Evolutionary conservation across 805 yeast species (phyloP).

Genomic region (Lipomyces yamadae): DNA sequence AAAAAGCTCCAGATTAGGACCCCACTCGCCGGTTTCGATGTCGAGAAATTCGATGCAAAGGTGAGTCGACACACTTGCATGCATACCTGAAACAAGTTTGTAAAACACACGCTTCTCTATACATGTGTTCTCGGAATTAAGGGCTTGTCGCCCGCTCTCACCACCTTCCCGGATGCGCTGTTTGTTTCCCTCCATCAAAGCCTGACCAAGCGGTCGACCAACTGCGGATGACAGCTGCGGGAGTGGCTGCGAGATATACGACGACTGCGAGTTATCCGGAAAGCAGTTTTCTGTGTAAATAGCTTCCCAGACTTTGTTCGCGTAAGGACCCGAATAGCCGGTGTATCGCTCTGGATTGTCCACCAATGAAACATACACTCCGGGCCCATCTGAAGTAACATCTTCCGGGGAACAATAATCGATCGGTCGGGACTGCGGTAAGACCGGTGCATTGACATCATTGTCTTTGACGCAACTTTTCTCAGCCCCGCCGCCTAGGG

Average conservation of each 20-base stretch:
- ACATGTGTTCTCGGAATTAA: constrained; percentile 61
- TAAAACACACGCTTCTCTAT: constrained; percentile 87
- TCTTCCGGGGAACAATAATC: constrained; percentile 53
- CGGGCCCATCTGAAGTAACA: constrained; percentile 42
- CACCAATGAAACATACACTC: constrained; percentile 79
- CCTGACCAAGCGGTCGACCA: constrained; percentile 34
- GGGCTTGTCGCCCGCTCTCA: constrained; percentile 41
- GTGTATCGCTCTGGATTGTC: constrained; percentile 96
- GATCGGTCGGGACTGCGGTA: constrained; percentile 69
- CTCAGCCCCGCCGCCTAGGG: constrained; percentile 45
- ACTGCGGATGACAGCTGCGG: constrained; percentile 1
- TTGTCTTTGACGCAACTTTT: constrained; percentile 39
- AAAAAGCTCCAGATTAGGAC: constrained; percentile 79
- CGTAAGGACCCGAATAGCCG: constrained; percentile 92
- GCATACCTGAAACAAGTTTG: constrained; percentile 88
- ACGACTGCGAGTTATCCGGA: constrained; percentile 44
- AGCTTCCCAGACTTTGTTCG: constrained; percentile 89
- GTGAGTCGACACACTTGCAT: constrained; percentile 93
- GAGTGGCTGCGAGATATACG: neutral
- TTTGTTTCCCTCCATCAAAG: constrained; percentile 36
- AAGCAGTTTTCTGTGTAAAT: constrained; percentile 93
- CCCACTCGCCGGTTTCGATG: constrained; percentile 75
- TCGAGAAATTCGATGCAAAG: constrained; percentile 80
- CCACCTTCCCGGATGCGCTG: constrained; percentile 42
- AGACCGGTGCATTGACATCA: constrained; percentile 55